Evolutionary conservation across 2,329 filamentous ascomycete species (phyloP).

Genomic region (Stenocarpella maydis): DNA sequence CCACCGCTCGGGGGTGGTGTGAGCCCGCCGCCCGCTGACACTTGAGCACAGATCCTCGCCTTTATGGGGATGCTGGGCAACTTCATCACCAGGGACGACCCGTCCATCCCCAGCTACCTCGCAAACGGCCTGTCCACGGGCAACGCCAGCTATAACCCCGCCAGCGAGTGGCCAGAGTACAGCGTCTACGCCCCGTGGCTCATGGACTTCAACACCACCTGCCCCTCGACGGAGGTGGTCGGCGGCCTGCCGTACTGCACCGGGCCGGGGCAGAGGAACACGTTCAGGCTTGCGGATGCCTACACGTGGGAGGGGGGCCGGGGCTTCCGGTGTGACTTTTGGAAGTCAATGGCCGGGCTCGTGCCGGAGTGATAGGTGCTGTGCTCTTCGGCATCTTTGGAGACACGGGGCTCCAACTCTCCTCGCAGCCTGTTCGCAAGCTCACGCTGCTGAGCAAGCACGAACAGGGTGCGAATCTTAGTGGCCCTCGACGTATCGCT

Average conservation of each 20-base stretch:
- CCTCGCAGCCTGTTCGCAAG: too few relatives aligned
- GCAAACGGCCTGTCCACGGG: slow-evolving; percentile 17
- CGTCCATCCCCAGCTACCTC: background rate
- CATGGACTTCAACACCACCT: slow-evolving; percentile 20
- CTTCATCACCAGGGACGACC: slow-evolving; percentile 12
- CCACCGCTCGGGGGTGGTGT: too few relatives aligned
- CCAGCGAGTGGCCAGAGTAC: slow-evolving; percentile 14
- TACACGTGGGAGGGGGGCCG: slow-evolving; percentile 17
- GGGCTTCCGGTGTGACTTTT: slow-evolving; percentile 21
- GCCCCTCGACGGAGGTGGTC: background rate
- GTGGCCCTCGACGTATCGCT: too few relatives aligned
- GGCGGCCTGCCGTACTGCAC: slow-evolving; percentile 5
- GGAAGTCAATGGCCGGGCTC: slow-evolving; percentile 7
- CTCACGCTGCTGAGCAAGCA: too few relatives aligned
- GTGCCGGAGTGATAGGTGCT: slow-evolving; percentile 9
- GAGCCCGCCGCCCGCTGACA: too few relatives aligned
- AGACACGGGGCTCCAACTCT: too few relatives aligned
- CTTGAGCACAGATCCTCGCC: background rate
- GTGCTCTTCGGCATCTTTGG: too few relatives aligned
- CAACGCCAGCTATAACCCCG: slow-evolving; percentile 2
- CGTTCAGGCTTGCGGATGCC: slow-evolving; percentile 9
- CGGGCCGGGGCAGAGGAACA: slow-evolving; percentile 1
- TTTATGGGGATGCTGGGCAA: slow-evolving; percentile 24
- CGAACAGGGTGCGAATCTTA: too few relatives aligned
- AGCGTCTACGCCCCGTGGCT: slow-evolving; percentile 6